A percentile compares a stretch with the other conserved stretches of the same genome.
Evolutionary conservation across 306 rosid species (phyloP).

Genomic region (Gastrolobium bilobum): DNA sequence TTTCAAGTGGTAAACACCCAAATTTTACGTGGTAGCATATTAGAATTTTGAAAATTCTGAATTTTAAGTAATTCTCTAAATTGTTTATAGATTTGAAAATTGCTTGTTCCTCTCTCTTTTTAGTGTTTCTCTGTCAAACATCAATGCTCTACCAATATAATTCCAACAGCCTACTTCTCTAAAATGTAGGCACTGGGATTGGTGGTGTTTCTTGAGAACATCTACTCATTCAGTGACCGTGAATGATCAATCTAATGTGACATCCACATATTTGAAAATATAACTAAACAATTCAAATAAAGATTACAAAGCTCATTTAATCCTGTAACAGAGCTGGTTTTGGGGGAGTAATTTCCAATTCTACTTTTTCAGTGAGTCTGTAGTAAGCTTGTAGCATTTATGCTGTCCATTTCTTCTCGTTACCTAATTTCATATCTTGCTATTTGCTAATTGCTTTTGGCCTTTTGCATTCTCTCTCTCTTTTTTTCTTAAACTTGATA

Average conservation of each 20-base stretch:
- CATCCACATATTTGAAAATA: background rate
- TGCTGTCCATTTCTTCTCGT: background rate
- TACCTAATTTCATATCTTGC: slow-evolving; percentile 24
- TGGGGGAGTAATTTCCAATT: background rate
- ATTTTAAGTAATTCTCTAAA: slow-evolving; percentile 30
- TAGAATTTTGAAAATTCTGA: background rate
- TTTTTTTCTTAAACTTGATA: background rate
- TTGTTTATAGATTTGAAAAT: slow-evolving; percentile 10
- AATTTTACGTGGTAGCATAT: slow-evolving; percentile 27
- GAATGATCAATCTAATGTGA: slow-evolving; percentile 18
- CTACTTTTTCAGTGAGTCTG: background rate
- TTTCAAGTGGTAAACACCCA: slow-evolving; percentile 82
- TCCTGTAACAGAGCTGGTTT: background rate
- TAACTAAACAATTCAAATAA: background rate
- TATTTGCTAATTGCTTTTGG: slow-evolving; percentile 3
- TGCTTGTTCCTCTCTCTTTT: slow-evolving; percentile 11
- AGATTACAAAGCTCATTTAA: background rate
- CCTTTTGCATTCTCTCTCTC: background rate
- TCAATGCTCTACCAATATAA: slow-evolving; percentile 13
- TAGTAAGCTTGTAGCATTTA: slow-evolving; percentile 8
- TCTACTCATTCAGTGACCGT: background rate
- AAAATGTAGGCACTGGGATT: background rate
- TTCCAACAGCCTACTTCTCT: background rate
- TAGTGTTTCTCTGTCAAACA: background rate
- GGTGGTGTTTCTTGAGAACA: background rate